Base-by-base conservation (phyloP, 2,329 filamentous ascomycete species). In the Conoideocrella luteorostrata region DNA sequence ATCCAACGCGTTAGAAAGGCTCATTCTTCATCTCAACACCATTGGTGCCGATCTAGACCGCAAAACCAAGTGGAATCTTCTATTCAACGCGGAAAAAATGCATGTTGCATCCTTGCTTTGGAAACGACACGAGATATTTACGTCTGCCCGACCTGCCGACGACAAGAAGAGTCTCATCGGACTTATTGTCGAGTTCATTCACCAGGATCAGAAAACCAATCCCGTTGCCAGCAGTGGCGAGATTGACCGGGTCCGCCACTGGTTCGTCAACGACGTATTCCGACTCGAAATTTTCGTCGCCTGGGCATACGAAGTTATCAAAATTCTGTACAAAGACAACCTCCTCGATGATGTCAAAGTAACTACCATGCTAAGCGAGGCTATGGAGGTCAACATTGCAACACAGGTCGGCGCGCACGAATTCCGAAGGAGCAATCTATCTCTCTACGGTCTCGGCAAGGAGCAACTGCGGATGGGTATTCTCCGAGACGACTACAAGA, bases 41-140 rank as follows among this genome's bases (percentile, higher is more conserved):
- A 80, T 83, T 24, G 82, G 81, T 47, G 72, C 80, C 21, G 69
- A 78, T 3, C 62, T 97, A 5, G 79, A 85, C 50, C 77, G 80
- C 32, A 68, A 68, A 20, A 82, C 82, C 2, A 81, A 82, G 52
- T 97, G 90, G 89, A 74, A 77, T 49, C 66, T 98, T 24, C 69
- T 98, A n/a, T 86, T 82, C 72, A 82, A 91, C 56, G 91, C 91
- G 0, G 93, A 98, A 62, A 95, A 90, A 64, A 77, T 97, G 67
- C 80, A 84, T 34, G 86, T 89, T 28, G 88, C 88, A 15, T 75
- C 78, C 47, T 74, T 80, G 36, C 73, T 97, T 29, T 97, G 91
- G 89, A 82, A 81, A 49, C 73, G 79, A 42, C 88, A 95, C 56
- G 86, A 95, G 57, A 69, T 72, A 7, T 83, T 84, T 41, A 72